These are phyloP conservation scores for Xylaria sp. DNA, from an alignment of 495 filamentous ascomycete genomes.

Conservation along the genomic window DNA sequence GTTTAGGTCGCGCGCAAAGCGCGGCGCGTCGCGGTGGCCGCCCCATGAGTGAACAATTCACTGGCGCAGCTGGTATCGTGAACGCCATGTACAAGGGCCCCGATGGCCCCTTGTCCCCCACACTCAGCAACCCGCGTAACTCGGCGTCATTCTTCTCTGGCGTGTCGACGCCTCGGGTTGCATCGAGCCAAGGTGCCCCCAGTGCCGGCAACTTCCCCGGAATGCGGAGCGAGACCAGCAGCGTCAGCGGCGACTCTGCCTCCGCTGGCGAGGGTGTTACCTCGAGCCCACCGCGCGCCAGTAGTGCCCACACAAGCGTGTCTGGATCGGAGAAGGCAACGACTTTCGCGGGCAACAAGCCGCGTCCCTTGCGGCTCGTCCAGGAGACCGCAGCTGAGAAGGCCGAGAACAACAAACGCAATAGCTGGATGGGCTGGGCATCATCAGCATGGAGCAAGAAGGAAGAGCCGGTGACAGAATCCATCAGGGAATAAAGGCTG, in stretches of 20 bases:
- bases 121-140: slow-evolving; percentile 55
- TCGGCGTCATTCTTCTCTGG: slow-evolving; percentile 50
- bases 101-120: slow-evolving; percentile 62
- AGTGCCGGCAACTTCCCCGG: slow-evolving; percentile 62
- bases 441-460: slow-evolving; percentile 49
- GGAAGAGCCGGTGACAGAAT: slow-evolving; percentile 43
- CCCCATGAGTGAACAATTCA: slow-evolving; percentile 75
- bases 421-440: slow-evolving; percentile 66
- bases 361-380: slow-evolving; percentile 86
- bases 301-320: slow-evolving; percentile 60
- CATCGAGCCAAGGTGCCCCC: slow-evolving; percentile 48
- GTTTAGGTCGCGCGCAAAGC: slow-evolving; percentile 69
- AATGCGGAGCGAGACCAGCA: slow-evolving; percentile 65
- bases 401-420: slow-evolving; percentile 57
- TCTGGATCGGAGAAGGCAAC: slow-evolving; percentile 68
- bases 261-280: slow-evolving; percentile 61
- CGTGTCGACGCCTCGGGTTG: slow-evolving; percentile 38
- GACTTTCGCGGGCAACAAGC: slow-evolving; percentile 72
- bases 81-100: slow-evolving; percentile 80
- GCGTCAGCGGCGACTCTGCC: slow-evolving; percentile 66
- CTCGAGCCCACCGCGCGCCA: slow-evolving; percentile 60
- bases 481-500: slow-evolving; percentile 22
- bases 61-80: slow-evolving; percentile 72
- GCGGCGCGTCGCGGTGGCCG: slow-evolving; percentile 60
- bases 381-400: slow-evolving; percentile 61